These are phyloP conservation scores for Dioscorea cayenensis DNA, from an alignment of 116 monocot genomes.

Conservation along the genomic window DNA sequence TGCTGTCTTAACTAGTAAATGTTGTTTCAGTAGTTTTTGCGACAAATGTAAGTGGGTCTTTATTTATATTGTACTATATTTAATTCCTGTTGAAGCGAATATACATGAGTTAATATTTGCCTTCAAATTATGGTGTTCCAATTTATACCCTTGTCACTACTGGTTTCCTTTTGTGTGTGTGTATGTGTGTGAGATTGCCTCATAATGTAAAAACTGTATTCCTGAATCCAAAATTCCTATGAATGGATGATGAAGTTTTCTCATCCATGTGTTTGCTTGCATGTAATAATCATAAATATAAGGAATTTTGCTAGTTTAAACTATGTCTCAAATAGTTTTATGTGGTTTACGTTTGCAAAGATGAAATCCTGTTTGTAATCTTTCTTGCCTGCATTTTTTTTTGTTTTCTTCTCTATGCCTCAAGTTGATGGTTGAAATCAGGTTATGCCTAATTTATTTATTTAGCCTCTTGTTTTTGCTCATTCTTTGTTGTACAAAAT, in stretches of 20 bases:
- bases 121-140: neutral
- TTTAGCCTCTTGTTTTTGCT: neutral
- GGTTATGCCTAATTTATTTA: neutral
- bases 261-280: no score
- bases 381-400: no score
- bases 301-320: no score
- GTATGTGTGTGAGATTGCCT: neutral
- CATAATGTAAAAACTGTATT: no score
- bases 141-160: neutral
- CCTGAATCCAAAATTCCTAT: no score
- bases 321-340: no score
- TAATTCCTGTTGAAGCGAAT: neutral
- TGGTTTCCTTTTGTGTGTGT: neutral
- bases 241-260: no score
- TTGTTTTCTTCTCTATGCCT: no score
- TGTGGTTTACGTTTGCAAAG: no score
- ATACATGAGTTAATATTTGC: neutral
- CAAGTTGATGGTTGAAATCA: no score
- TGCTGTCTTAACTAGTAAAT: conserved; percentile 13
- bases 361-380: no score
- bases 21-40: conserved; percentile 17
- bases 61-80: neutral
- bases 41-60: conserved; percentile 9
- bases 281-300: no score
- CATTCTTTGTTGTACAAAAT: neutral